These are phyloP conservation scores for Letharia columbiana DNA, from an alignment of 495 filamentous ascomycete genomes.

Conservation along the genomic window DNA sequence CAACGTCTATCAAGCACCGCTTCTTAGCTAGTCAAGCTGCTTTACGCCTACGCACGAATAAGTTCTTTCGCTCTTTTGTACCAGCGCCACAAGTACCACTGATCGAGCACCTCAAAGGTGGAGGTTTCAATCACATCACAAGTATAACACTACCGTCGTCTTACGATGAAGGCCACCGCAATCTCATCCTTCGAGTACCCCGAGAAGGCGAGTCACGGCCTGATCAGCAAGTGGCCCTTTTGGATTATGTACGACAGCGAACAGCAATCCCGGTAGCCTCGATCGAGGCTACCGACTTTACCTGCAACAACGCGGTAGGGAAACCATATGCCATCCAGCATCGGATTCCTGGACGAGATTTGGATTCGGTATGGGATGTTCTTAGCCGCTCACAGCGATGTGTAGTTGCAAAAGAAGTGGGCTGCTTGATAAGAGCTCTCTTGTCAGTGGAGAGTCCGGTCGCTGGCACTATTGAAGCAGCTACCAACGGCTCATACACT, in stretches of 20 bases:
- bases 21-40: not conserved
- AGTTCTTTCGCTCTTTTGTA: not conserved
- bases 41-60: not conserved
- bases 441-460: constrained; percentile 15
- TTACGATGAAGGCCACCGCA: not conserved
- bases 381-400: constrained; percentile 19
- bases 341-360: constrained; percentile 14
- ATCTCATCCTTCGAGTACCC: constrained; percentile 17
- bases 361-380: constrained; percentile 13
- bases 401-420: constrained; percentile 4
- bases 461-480: constrained; percentile 9
- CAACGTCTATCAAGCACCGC: not conserved
- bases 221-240: constrained; percentile 14
- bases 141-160: constrained; percentile 9
- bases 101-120: constrained; percentile 21
- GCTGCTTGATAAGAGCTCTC: constrained; percentile 2
- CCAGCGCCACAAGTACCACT: constrained; percentile 1
- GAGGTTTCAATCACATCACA: constrained; percentile 21
- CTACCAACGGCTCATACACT: not conserved
- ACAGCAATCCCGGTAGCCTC: constrained; percentile 12
- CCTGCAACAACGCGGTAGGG: constrained; percentile 13
- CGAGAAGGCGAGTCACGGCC: constrained; percentile 8
- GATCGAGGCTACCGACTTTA: constrained; percentile 10
- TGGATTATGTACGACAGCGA: constrained; percentile 14
- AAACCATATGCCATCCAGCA: constrained; percentile 21